phyloP scores from a whole-genome alignment of 768 basidiomycete species.

The Baorangia bicolor region DNA sequence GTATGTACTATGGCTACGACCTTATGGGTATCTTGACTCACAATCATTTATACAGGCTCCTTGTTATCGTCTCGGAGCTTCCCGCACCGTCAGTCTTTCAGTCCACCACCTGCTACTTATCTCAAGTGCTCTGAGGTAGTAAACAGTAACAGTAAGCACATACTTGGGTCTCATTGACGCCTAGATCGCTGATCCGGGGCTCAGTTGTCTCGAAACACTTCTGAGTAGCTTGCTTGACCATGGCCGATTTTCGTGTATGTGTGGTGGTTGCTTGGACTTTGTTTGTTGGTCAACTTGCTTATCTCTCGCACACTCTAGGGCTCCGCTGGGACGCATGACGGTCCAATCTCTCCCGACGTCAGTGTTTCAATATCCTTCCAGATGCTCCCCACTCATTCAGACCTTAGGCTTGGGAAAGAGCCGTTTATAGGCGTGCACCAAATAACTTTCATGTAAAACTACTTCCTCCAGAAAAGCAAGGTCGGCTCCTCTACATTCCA shows the following conservation, averaged over 20 bases:
- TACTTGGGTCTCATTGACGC: neutral
- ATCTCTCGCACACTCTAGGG: conserved; percentile 9
- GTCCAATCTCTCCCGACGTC: conserved; percentile 26
- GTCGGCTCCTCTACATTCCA: conserved; percentile 33
- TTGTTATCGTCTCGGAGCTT: neutral
- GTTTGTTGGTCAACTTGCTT: neutral
- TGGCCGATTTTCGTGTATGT: conserved; percentile 17
- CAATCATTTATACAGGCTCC: neutral
- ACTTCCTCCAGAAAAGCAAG: conserved; percentile 56
- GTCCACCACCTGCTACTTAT: neutral
- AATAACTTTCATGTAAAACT: conserved; percentile 57
- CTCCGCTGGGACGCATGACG: neutral
- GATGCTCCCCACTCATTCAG: neutral
- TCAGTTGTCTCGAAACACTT: neutral
- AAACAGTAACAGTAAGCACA: conserved; percentile 1
- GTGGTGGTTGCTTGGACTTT: neutral
- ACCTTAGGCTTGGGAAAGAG: conserved; percentile 58
- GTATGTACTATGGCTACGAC: neutral
- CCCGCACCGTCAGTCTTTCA: neutral
- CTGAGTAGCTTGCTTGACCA: neutral
- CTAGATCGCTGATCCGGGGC: conserved; percentile 4
- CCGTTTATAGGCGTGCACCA: conserved; percentile 60
- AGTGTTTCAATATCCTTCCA: conserved; percentile 5
- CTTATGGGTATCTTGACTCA: neutral
- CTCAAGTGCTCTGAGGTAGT: neutral